Base-by-base conservation (phyloP, 2,329 filamentous ascomycete species). In the Rutstroemia sp. region DNA sequence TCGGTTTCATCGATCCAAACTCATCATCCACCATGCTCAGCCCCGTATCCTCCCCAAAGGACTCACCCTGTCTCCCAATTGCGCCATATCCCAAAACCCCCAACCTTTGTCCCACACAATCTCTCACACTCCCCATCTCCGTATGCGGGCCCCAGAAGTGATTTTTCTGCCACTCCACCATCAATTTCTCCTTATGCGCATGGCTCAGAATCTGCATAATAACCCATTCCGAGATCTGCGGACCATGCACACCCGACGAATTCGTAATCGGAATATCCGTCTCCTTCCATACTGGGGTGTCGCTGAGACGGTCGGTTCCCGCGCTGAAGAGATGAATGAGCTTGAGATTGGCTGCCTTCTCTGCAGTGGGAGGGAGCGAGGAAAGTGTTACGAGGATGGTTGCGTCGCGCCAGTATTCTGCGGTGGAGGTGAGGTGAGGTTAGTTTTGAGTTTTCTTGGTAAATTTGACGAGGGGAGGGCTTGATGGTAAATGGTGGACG, bases 211-310 rank as follows among this genome's bases (percentile, higher is more conserved):
- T 76, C 63, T 83, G 84, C 75, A 86, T 75, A 27, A 86, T 69
- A 12, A 83, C 78, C 83, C 83, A 87, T 71, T 87, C 84, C 0
- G 82, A 75, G 50, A 87, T 87, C 56, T 83, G 81, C 0, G 84
- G 83, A 1, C 70, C 69, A 52, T 72, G 70, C 14, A 73, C 64
- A 6, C 71, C 70, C 5, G 65, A 69, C 7, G 68, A 67, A 12
- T 68, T 72, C 0, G 69, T 68, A 21, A 73, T 61, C 0, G 64
- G 56, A n/a, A 73, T 67, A n/a, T 65, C 57, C 2, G 69, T 66
- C 5, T 70, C 64, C 45, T 63, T 71, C 58, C 65, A 73, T 1
- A 73, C 58, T 1, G 63, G 65, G 1, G 62, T 62, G 0, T 65
- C 27, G 3, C 53, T 21, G 4, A 70, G 34, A 19, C 62, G 65